phyloP scores from a whole-genome alignment of 2,329 filamentous ascomycete species.

The Sclerotinia subarctica region DNA sequence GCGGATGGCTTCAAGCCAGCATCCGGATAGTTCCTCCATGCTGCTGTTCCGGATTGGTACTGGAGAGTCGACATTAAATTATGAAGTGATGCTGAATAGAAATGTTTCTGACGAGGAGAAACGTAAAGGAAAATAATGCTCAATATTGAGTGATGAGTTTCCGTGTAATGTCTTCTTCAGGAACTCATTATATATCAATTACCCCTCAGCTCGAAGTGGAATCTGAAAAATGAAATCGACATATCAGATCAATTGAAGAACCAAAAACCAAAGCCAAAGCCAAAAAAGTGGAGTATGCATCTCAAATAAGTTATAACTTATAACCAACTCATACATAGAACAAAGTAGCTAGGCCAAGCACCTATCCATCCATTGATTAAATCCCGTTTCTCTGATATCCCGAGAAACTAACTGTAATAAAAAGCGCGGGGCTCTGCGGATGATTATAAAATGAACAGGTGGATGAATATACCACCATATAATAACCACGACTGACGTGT shows the following conservation, averaged over 20 bases:
- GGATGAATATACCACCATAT: conserved; percentile 10
- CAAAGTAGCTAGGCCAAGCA: background rate
- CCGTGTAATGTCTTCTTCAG: background rate
- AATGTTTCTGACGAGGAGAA: background rate
- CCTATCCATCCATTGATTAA: background rate
- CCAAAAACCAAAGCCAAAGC: background rate
- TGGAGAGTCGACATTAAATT: conserved; percentile 35
- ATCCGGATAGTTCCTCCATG: conserved; percentile 43
- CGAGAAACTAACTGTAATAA: background rate
- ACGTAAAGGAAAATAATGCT: background rate
- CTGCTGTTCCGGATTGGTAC: background rate
- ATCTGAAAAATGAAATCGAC: background rate
- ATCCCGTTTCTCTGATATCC: background rate
- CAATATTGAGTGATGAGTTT: background rate
- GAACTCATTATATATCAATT: background rate
- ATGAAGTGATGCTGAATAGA: conserved; percentile 18
- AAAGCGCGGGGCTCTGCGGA: conserved; percentile 29
- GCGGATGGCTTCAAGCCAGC: conserved; percentile 53
- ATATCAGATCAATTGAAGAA: background rate
- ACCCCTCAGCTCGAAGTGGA: background rate
- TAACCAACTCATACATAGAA: background rate
- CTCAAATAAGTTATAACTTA: background rate
- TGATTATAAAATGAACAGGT: conserved; percentile 24
- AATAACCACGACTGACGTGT: conserved; percentile 36
- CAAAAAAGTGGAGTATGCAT: background rate